phyloP scores from a whole-genome alignment of 1,139 yeast genomes.

The Wickerhamomyces sp. region DNA sequence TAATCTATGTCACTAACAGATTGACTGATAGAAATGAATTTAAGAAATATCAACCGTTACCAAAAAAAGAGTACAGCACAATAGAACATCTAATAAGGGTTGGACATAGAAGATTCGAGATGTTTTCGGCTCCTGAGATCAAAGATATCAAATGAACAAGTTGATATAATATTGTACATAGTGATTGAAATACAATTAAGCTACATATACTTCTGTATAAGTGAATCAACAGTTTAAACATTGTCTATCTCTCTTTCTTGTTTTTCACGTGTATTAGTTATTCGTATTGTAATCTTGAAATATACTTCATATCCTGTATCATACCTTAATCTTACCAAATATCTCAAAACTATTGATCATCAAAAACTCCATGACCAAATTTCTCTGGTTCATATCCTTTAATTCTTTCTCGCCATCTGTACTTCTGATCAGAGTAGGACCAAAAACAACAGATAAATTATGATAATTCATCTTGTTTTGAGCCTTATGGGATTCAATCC shows the following conservation, averaged over 20 bases:
- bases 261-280: too few relatives aligned
- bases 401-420: conserved; percentile 79
- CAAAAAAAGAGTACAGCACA: conserved; percentile 79
- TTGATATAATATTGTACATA: not conserved
- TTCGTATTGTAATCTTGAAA: too few relatives aligned
- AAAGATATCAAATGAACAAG: conserved; percentile 43
- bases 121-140: conserved; percentile 63
- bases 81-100: conserved; percentile 79
- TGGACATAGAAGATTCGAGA: conserved; percentile 69
- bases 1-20: not conserved
- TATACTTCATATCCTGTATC: not conserved
- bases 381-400: conserved; percentile 78
- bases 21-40: conserved; percentile 54
- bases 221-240: not conserved
- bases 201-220: too few relatives aligned
- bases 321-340: conserved; percentile 22
- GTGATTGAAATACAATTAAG: too few relatives aligned
- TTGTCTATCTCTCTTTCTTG: not conserved
- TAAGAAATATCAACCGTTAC: conserved; percentile 48
- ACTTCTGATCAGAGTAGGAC: conserved; percentile 89
- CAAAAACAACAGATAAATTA: conserved; percentile 88
- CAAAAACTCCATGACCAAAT: conserved; percentile 73
- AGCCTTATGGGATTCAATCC: conserved; percentile 43
- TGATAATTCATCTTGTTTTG: conserved; percentile 73
- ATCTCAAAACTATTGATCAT: conserved; percentile 49